A percentile compares a stretch with the other conserved stretches of the same genome.
Evolutionary conservation across 2,329 filamentous ascomycete genomes (phyloP).

Genomic region (Exophiala sp.): DNA sequence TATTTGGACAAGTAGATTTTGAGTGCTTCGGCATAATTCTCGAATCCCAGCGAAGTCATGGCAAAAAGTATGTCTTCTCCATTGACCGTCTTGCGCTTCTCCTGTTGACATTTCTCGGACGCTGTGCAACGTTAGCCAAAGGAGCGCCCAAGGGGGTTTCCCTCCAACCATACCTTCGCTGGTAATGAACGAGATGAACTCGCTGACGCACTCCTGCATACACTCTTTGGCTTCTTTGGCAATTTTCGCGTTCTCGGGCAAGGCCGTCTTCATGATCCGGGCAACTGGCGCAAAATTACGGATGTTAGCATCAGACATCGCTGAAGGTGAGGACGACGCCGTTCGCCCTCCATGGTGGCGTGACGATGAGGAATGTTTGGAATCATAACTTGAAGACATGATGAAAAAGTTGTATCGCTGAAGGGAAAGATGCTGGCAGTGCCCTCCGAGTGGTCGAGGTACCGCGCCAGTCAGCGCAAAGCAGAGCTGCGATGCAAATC

Average conservation of each 20-base stretch:
- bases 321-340: constrained; percentile 36
- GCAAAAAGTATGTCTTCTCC: constrained; percentile 98
- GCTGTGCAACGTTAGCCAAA: constrained; percentile 50
- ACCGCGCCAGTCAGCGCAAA: constrained; percentile 24
- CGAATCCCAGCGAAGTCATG: constrained; percentile 97
- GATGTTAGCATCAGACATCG: constrained; percentile 77
- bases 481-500: constrained; percentile 32
- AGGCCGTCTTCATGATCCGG: constrained; percentile 95
- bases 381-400: constrained; percentile 27
- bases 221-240: constrained; percentile 99
- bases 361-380: constrained; percentile 18
- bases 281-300: constrained; percentile 93
- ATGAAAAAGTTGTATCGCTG: constrained; percentile 15
- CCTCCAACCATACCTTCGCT: constrained; percentile 67
- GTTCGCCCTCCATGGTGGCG: constrained; percentile 41
- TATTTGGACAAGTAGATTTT: constrained; percentile 98
- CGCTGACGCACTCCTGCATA: constrained; percentile 99
- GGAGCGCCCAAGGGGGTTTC: constrained; percentile 4
- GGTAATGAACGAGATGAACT: constrained; percentile 99
- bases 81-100: constrained; percentile 98
- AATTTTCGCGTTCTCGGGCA: constrained; percentile 98
- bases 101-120: constrained; percentile 98
- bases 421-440: constrained; percentile 7
- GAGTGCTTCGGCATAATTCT: constrained; percentile 95
- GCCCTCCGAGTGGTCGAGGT: constrained; percentile 27